Base-by-base conservation (phyloP, 176 grass and related monocot genomes). In the Carex parvula region DNA sequence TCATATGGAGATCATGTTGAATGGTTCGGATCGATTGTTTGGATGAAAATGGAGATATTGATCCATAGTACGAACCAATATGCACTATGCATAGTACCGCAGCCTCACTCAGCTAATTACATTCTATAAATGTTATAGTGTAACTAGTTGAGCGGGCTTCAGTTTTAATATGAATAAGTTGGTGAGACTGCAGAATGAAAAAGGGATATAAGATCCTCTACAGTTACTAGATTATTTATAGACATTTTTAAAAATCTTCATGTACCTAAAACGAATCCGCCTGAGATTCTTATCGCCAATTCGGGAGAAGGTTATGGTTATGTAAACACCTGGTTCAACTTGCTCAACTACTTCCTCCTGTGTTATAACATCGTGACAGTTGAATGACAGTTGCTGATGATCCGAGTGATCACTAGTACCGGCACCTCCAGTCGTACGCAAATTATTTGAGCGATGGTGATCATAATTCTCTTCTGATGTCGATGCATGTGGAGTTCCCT, bases 261-360 rank as follows among this genome's bases (percentile, higher is more conserved):
- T 16, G 14, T 59, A 97, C 91, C 91, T 93, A 73, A 93, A 93
- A 50, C 87, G 85, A 48, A 97, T 84, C 41, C 86, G 89, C 60
- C 86, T 85, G 77, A 91, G 75, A 79, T 76, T 86, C 22, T 91
- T 90, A 18, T 87, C 83, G n/a, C 91, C 85, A 37, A 85, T 81
- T 66, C 85, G 87, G 13, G 83, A 85, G 66, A 75, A 81, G 58
- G 87, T 84, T 18, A 93, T 54, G 5, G 94, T 91, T 56, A 93
- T 90, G 89, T 91, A 90, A 81, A 97, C 84, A 18, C 91, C 91
- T 11, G 52, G 81, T 82, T 97, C 91, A 81, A 93, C 86, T 73
- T 93, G 88, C 75, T 97, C 91, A 14, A 88, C 83, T 81, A 83
- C 90, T 87, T 97, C 89, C 13, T 61, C 68, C n/a, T 93, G 85